phyloP scores from a whole-genome alignment of 768 basidiomycete genomes.

The Collybiopsis confluens region DNA sequence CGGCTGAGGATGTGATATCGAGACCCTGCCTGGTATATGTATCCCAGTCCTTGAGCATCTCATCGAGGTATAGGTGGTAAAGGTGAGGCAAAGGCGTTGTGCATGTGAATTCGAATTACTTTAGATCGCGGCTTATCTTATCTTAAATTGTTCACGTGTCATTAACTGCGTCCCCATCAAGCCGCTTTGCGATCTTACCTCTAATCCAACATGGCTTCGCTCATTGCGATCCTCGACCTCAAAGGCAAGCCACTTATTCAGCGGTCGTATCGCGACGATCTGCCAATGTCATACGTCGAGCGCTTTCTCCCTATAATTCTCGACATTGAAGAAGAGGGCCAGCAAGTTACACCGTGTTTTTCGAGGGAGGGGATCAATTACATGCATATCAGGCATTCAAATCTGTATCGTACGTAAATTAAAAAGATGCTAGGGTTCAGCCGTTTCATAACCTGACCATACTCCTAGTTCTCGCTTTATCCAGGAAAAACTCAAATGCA shows the following conservation, averaged over 20 bases:
- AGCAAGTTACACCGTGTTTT: constrained; percentile 95
- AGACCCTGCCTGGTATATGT: constrained; percentile 53
- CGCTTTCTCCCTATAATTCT: constrained; percentile 90
- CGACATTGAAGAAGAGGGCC: constrained; percentile 96
- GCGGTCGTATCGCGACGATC: constrained; percentile 94
- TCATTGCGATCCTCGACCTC: constrained; percentile 94
- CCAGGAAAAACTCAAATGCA: constrained; percentile 93
- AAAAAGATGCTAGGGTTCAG: not conserved
- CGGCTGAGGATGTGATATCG: constrained; percentile 60
- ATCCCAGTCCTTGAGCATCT: constrained; percentile 46
- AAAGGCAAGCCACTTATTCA: constrained; percentile 99
- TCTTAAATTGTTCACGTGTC: not conserved
- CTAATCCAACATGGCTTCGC: constrained; percentile 41
- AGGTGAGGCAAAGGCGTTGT: not conserved
- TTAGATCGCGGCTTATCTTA: too few species aligned
- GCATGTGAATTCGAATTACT: not conserved
- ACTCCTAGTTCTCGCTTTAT: constrained; percentile 83
- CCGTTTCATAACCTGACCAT: not conserved
- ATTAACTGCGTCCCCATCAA: not conserved
- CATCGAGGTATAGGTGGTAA: not conserved
- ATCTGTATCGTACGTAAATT: constrained; percentile 78
- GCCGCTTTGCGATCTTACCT: too few species aligned
- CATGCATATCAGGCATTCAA: constrained; percentile 97
- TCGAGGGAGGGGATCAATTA: constrained; percentile 94
- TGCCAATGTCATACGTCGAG: constrained; percentile 84